Evolutionary conservation across 768 basidiomycete genomes (phyloP), one percentile per base, ranked within the genome.

Genomic region (Trametes villosa): DNA sequence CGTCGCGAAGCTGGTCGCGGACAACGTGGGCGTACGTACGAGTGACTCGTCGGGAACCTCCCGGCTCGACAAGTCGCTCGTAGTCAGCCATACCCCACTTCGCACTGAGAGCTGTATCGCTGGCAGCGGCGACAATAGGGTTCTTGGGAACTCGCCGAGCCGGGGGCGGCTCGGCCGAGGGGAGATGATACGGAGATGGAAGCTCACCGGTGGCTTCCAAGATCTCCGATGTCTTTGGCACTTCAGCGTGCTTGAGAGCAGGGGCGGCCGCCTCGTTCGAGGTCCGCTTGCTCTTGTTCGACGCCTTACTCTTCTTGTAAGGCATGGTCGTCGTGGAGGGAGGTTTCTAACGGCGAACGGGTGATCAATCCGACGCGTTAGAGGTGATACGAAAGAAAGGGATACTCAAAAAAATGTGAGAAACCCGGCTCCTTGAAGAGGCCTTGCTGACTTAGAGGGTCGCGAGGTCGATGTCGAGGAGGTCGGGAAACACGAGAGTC

Each of bases 391-490:
- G n/a, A 17, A 47, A 29, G 17, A 22, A 47, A 47, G 17, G 29
- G 44, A 47, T 47, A 47, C 46, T 47, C 46, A 47, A 47, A 47
- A 47, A 47, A n/a, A 47, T 46, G 20, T 45, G 44, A 24, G 44
- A 26, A 45, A n/a, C n/a, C n/a, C n/a, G n/a, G n/a, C n/a, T n/a
- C n/a, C n/a, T n/a, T n/a, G n/a, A n/a, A n/a, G n/a, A n/a, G n/a
- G n/a, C n/a, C n/a, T n/a, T n/a, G n/a, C n/a, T n/a, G n/a, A n/a
- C n/a, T n/a, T n/a, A n/a, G n/a, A n/a, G n/a, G n/a, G n/a, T n/a
- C n/a, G n/a, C n/a, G n/a, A n/a, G n/a, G n/a, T n/a, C n/a, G n/a
- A n/a, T n/a, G n/a, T n/a, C n/a, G n/a, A n/a, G n/a, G n/a, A n/a
- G n/a, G n/a, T n/a, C n/a, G n/a, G n/a, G n/a, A n/a, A n/a, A n/a